Conservation (phyloP, 1,284 basidiomycete genomes). For the Ustilago curta region DNA sequence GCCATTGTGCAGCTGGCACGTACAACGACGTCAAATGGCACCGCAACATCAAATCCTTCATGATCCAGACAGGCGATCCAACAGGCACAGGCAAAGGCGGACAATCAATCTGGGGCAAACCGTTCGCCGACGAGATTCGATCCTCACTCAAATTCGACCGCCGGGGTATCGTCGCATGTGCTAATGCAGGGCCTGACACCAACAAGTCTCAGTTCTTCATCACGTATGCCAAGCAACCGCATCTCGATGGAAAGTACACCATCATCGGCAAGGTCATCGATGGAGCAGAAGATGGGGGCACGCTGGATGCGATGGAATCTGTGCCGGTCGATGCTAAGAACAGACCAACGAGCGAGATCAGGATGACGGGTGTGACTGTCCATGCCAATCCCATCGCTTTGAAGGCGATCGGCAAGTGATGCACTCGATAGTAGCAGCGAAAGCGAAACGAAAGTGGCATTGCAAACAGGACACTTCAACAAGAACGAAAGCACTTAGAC, state of each 20-base stretch:
- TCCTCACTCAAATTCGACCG: conserved; percentile 56
- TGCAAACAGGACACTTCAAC: background rate
- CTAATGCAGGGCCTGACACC: conserved; percentile 66
- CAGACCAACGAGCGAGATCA: conserved; percentile 85
- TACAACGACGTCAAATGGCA: conserved; percentile 91
- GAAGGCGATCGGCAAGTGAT: conserved; percentile 46
- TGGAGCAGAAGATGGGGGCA: conserved; percentile 61
- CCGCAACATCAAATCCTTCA: conserved; percentile 75
- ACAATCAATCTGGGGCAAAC: conserved; percentile 91
- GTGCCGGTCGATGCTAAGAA: conserved; percentile 91
- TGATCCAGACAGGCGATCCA: conserved; percentile 97
- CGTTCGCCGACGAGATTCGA: conserved; percentile 93
- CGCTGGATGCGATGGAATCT: conserved; percentile 74
- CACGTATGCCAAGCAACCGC: conserved; percentile 63
- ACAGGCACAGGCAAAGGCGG: conserved; percentile 95
- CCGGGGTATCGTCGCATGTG: conserved; percentile 66
- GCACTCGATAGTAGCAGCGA: background rate
- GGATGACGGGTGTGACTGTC: conserved; percentile 83
- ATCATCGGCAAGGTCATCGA: conserved; percentile 67
- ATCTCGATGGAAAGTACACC: conserved; percentile 66
- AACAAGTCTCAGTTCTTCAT: conserved; percentile 67
- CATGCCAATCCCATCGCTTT: conserved; percentile 95
- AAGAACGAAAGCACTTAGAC: background rate
- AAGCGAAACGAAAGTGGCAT: background rate
- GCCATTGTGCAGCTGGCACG: conserved; percentile 87